Evolutionary conservation across 2,329 filamentous ascomycete genomes (phyloP).

Genomic region (Plenodomus tracheiphilus): DNA sequence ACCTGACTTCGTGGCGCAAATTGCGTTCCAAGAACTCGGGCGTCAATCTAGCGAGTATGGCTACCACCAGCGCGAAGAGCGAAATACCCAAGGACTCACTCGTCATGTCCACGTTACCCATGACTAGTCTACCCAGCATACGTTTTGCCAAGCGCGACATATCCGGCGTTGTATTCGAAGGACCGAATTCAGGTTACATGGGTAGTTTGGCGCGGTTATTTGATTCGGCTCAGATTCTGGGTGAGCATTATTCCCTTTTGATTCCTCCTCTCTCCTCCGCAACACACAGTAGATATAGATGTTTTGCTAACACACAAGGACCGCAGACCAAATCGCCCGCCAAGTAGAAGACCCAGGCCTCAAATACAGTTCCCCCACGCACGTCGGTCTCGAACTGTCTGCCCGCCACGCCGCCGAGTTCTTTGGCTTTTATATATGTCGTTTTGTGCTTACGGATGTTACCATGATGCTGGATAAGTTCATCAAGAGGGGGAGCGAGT

Average conservation of each 20-base stretch:
- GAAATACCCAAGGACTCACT: slow-evolving; percentile 60
- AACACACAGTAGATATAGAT: background rate
- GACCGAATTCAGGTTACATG: slow-evolving; percentile 91
- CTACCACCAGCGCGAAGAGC: slow-evolving; percentile 29
- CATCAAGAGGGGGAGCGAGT: slow-evolving; percentile 94
- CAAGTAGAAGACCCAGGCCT: slow-evolving; percentile 95
- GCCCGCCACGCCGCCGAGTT: slow-evolving; percentile 95
- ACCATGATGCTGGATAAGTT: slow-evolving; percentile 90
- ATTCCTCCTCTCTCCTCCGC: background rate
- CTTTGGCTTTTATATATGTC: slow-evolving; percentile 94
- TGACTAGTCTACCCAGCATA: slow-evolving; percentile 75
- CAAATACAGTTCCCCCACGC: slow-evolving; percentile 87
- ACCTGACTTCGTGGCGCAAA: slow-evolving; percentile 86
- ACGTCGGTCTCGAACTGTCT: slow-evolving; percentile 92
- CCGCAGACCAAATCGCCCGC: slow-evolving; percentile 85
- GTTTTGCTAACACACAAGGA: slow-evolving; percentile 8
- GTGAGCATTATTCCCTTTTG: slow-evolving; percentile 53
- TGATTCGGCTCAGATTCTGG: slow-evolving; percentile 88
- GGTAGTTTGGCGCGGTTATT: slow-evolving; percentile 84
- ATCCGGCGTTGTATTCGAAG: slow-evolving; percentile 69
- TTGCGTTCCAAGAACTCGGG: slow-evolving; percentile 84
- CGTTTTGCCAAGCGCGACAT: slow-evolving; percentile 74
- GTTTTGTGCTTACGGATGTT: slow-evolving; percentile 89
- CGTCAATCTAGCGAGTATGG: slow-evolving; percentile 54
- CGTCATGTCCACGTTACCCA: slow-evolving; percentile 57